Percentiles rank a stretch among this genome's conserved stretches.
Conservation (phyloP, 495 filamentous ascomycete species). For the Aspergillus conjunctus region DNA sequence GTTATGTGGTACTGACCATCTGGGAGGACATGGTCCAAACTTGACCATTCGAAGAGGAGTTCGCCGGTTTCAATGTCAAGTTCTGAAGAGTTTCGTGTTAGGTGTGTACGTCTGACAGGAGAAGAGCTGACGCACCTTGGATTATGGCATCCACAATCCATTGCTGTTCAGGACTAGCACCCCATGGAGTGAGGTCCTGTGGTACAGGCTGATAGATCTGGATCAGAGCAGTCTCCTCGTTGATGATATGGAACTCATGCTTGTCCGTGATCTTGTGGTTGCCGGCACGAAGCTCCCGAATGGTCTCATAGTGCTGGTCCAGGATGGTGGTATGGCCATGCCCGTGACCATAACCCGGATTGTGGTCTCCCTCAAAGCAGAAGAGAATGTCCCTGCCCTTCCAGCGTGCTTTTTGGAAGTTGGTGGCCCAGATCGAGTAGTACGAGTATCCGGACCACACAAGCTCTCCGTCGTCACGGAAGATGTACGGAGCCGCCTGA, state of each 20-base stretch:
- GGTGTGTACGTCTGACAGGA: too few species aligned
- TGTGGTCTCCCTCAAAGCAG: slow-evolving; percentile 57
- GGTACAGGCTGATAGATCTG: slow-evolving; percentile 45
- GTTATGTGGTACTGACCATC: slow-evolving; percentile 37
- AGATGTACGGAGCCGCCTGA: slow-evolving; percentile 58
- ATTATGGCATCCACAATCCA: slow-evolving; percentile 50
- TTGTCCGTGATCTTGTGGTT: slow-evolving; percentile 56
- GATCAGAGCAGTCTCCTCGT: slow-evolving; percentile 43
- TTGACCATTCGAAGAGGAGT: slow-evolving; percentile 47
- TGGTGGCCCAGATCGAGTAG: slow-evolving; percentile 56
- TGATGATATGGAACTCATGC: slow-evolving; percentile 56
- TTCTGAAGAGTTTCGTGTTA: slow-evolving; percentile 20
- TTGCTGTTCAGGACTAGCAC: slow-evolving; percentile 39
- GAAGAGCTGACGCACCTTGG: slow-evolving; percentile 32
- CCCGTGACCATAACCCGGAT: slow-evolving; percentile 55
- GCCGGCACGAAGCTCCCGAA: slow-evolving; percentile 53
- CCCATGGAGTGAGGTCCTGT: slow-evolving; percentile 37
- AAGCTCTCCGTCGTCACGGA: slow-evolving; percentile 55
- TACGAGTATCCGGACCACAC: slow-evolving; percentile 59
- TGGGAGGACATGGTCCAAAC: slow-evolving; percentile 44
- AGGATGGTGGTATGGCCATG: slow-evolving; percentile 55
- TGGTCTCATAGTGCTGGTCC: slow-evolving; percentile 56
- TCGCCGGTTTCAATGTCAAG: slow-evolving; percentile 43
- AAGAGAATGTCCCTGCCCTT: slow-evolving; percentile 55
- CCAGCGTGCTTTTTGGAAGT: slow-evolving; percentile 50